These are phyloP conservation scores for Saccharomycopsis fermentans DNA, from an alignment of 805 yeast species.

Conservation along the genomic window DNA sequence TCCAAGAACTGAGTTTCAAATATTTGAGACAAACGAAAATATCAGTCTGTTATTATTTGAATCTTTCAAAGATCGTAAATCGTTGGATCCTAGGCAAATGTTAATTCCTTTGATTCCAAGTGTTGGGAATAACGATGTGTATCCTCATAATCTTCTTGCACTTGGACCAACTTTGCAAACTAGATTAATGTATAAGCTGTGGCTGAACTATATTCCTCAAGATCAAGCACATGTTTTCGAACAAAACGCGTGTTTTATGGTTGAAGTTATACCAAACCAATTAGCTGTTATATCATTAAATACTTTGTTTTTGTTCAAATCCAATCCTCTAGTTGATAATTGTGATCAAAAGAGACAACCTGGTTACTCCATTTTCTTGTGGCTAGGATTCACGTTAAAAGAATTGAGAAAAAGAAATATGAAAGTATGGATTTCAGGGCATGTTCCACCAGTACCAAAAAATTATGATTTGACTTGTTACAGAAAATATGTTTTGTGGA, in stretches of 20 bases:
- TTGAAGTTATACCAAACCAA: constrained; percentile 70
- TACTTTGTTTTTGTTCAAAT: constrained; percentile 62
- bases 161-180: constrained; percentile 88
- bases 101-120: constrained; percentile 52
- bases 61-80: constrained; percentile 37
- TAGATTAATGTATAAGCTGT: constrained; percentile 60
- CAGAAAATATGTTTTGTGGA: constrained; percentile 70
- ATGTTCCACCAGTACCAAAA: constrained; percentile 78
- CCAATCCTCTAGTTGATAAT: constrained; percentile 74
- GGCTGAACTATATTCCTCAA: constrained; percentile 67
- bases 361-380: constrained; percentile 63
- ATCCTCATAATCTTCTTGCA: constrained; percentile 77
- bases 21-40: constrained; percentile 55
- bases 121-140: constrained; percentile 81
- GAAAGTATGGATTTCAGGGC: constrained; percentile 84
- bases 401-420: constrained; percentile 64
- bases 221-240: constrained; percentile 67
- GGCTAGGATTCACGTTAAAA: constrained; percentile 67
- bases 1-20: constrained; percentile 68
- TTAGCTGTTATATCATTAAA: constrained; percentile 73
- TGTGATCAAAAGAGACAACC: constrained; percentile 69
- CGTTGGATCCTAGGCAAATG: constrained; percentile 34
- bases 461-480: constrained; percentile 66
- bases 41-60: constrained; percentile 44
- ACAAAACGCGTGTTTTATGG: constrained; percentile 63